These are phyloP conservation scores for Ostreobium quekettii DNA, from an alignment of 139 green algal species.

Conservation along the genomic window DNA sequence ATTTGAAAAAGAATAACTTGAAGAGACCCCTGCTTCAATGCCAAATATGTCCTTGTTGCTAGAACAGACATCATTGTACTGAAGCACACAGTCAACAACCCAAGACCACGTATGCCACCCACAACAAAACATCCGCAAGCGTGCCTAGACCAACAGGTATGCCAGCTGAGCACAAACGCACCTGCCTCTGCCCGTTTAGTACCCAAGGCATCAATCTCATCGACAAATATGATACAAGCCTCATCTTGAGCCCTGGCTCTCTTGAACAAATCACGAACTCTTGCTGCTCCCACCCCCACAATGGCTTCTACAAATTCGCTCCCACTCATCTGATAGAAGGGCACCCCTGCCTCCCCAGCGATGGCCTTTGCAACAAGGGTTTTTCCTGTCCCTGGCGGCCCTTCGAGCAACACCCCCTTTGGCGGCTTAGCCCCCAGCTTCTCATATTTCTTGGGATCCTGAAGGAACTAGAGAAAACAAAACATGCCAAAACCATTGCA, in stretches of 20 bases:
- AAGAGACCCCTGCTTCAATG: too few species aligned
- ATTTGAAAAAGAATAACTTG: too few species aligned
- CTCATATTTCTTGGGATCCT: slow-evolving; percentile 71
- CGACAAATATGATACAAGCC: slow-evolving; percentile 96
- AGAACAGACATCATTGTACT: too few species aligned
- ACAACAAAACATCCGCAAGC: too few species aligned
- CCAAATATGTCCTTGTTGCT: too few species aligned
- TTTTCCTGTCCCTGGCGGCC: slow-evolving; percentile 79
- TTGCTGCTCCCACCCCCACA: slow-evolving; percentile 90
- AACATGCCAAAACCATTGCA: too few species aligned
- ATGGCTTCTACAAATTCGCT: slow-evolving; percentile 97
- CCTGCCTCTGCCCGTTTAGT: slow-evolving; percentile 64
- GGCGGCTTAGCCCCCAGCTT: slow-evolving; percentile 74
- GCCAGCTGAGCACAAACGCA: too few species aligned
- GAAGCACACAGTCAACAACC: too few species aligned
- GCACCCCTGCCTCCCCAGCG: slow-evolving; percentile 75
- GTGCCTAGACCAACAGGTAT: too few species aligned
- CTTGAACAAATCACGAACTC: slow-evolving; percentile 94
- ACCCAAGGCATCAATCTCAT: slow-evolving; percentile 95
- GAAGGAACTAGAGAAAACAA: slow-evolving; percentile 58
- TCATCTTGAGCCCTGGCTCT: slow-evolving; percentile 66
- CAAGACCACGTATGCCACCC: too few species aligned
- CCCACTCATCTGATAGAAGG: slow-evolving; percentile 90
- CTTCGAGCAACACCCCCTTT: slow-evolving; percentile 94
- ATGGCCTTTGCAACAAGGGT: slow-evolving; percentile 90